These are phyloP conservation scores for Diaporthe ampelina DNA, from an alignment of 2,329 filamentous ascomycete species.

Conservation along the genomic window DNA sequence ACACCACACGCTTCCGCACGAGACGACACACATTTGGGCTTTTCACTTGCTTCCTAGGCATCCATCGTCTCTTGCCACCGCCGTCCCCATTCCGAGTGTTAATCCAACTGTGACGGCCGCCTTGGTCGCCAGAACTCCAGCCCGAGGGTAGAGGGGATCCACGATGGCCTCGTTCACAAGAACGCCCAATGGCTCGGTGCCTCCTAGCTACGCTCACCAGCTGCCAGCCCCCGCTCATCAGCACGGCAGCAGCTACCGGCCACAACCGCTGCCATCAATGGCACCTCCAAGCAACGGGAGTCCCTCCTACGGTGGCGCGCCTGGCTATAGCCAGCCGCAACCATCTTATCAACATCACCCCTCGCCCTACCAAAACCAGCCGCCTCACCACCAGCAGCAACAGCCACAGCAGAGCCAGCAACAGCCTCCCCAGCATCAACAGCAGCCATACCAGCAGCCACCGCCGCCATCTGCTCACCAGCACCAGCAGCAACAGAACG, in stretches of 20 bases:
- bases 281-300: constrained; percentile 39
- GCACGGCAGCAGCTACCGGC: constrained; percentile 36
- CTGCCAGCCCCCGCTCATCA: constrained; percentile 38
- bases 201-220: constrained; percentile 39
- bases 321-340: constrained; percentile 37
- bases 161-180: constrained; percentile 40
- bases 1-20: background rate
- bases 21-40: background rate
- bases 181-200: constrained; percentile 40
- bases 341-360: constrained; percentile 40
- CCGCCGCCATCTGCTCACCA: constrained; percentile 26
- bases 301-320: constrained; percentile 29
- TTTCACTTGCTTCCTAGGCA: background rate
- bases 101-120: background rate
- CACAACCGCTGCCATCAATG: constrained; percentile 40
- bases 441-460: constrained; percentile 38
- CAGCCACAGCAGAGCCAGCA: constrained; percentile 34
- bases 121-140: background rate
- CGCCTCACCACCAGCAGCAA: constrained; percentile 38
- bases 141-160: background rate
- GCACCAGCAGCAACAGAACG: constrained; percentile 33
- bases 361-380: constrained; percentile 38
- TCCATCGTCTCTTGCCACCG: background rate
- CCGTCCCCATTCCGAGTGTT: background rate
- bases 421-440: constrained; percentile 28